These are phyloP conservation scores for Raphanus sativus DNA, from an alignment of 345 rosid genomes.

Conservation along the genomic window DNA sequence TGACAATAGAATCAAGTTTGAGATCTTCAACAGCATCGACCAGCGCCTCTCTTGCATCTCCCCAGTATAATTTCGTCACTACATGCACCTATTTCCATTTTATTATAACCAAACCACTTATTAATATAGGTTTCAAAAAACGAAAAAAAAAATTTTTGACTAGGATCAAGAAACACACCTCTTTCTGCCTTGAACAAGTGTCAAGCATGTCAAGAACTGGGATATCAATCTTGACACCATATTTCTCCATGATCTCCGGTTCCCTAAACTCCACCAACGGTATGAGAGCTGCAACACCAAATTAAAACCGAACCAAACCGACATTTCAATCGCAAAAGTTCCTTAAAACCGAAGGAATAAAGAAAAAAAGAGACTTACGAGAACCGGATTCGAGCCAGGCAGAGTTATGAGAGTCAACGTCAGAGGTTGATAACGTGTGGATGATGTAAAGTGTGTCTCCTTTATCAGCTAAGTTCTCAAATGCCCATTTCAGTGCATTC, in stretches of 20 bases:
- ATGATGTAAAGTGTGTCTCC: slow-evolving; percentile 70
- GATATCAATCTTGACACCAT: slow-evolving; percentile 56
- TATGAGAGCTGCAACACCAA: slow-evolving; percentile 60
- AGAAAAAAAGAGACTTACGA: slow-evolving; percentile 50
- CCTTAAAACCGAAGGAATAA: not conserved
- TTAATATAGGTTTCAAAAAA: not conserved
- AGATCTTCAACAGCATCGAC: slow-evolving; percentile 73
- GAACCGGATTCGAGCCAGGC: slow-evolving; percentile 65
- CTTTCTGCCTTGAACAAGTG: slow-evolving; percentile 80
- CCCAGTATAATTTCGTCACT: slow-evolving; percentile 80
- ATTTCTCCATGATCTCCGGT: slow-evolving; percentile 64
- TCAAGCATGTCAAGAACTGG: slow-evolving; percentile 78
- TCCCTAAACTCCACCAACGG: slow-evolving; percentile 84
- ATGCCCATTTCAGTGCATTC: slow-evolving; percentile 81
- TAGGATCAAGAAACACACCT: slow-evolving; percentile 40
- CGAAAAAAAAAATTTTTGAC: not conserved
- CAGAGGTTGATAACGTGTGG: slow-evolving; percentile 54
- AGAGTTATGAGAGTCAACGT: slow-evolving; percentile 48
- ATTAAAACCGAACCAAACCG: not conserved
- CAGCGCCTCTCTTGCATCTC: slow-evolving; percentile 87
- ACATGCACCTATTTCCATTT: slow-evolving; percentile 28
- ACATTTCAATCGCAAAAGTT: not conserved
- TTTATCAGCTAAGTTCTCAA: slow-evolving; percentile 69
- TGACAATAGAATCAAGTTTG: slow-evolving; percentile 75
- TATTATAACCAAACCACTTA: slow-evolving; percentile 1